Conservation (phyloP, 2,329 filamentous ascomycete species). For the Cylindrodendrum hubeiense region DNA sequence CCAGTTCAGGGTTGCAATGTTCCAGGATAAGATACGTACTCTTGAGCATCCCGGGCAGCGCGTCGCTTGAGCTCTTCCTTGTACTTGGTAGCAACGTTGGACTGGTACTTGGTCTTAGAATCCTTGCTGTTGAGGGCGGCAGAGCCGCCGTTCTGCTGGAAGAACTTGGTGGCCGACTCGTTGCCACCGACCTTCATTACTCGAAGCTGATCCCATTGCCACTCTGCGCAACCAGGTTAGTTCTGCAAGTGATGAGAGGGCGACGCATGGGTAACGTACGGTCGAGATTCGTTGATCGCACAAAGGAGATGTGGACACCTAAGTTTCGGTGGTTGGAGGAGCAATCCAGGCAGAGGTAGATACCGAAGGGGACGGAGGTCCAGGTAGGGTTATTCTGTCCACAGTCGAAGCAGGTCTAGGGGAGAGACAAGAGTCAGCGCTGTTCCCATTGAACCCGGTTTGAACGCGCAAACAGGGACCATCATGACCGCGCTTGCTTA, state of each 20-base stretch:
- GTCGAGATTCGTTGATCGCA: slow-evolving; percentile 97
- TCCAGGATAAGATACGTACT: slow-evolving; percentile 67
- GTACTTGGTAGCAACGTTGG: slow-evolving; percentile 93
- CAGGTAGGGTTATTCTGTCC: slow-evolving; percentile 97
- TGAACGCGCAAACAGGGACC: background rate
- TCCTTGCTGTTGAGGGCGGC: slow-evolving; percentile 97
- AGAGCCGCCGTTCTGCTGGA: slow-evolving; percentile 94
- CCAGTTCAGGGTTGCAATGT: background rate
- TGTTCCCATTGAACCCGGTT: background rate
- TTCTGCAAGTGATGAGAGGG: slow-evolving; percentile 23
- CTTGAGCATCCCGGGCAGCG: slow-evolving; percentile 83
- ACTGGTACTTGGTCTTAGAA: slow-evolving; percentile 96
- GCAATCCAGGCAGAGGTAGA: slow-evolving; percentile 98
- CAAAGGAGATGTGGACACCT: slow-evolving; percentile 98
- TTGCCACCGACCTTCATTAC: slow-evolving; percentile 99
- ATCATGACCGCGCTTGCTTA: slow-evolving; percentile 55
- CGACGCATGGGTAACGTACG: slow-evolving; percentile 70
- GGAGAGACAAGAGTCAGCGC: slow-evolving; percentile 22
- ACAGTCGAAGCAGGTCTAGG: slow-evolving; percentile 98
- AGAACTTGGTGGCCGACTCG: slow-evolving; percentile 97
- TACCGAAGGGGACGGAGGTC: slow-evolving; percentile 97
- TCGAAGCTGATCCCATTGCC: slow-evolving; percentile 99
- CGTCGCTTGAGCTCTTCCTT: slow-evolving; percentile 95
- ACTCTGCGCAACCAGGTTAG: slow-evolving; percentile 66
- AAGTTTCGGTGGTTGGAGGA: slow-evolving; percentile 97